Conservation (phyloP, 805 yeast species). For the Ogataea allantospora region DNA sequence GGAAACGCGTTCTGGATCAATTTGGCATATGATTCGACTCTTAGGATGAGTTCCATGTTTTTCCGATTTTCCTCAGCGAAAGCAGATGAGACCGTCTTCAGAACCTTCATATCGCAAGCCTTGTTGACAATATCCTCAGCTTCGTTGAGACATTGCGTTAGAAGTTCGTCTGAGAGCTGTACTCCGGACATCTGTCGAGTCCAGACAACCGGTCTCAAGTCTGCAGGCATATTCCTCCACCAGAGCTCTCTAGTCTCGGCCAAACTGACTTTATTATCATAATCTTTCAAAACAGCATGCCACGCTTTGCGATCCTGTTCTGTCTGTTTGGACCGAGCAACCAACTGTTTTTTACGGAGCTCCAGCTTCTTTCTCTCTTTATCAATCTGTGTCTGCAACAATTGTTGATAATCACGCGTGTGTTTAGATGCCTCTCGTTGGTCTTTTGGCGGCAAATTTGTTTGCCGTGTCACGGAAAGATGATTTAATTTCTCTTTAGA, state of each 20-base stretch:
- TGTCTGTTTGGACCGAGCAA: constrained; percentile 34
- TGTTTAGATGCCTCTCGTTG: constrained; percentile 53
- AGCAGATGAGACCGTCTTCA: constrained; percentile 8
- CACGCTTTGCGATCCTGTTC: constrained; percentile 42
- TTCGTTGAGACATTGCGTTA: constrained; percentile 13
- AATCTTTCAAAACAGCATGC: constrained; percentile 41
- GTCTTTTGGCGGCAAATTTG: constrained; percentile 65
- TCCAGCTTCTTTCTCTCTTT: constrained; percentile 37
- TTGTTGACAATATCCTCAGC: constrained; percentile 24
- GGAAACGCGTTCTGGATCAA: constrained; percentile 29
- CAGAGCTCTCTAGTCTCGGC: constrained; percentile 50
- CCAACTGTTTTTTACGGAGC: constrained; percentile 32
- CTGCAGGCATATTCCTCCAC: constrained; percentile 58
- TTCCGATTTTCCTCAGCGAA: constrained; percentile 16
- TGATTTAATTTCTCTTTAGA: constrained; percentile 22
- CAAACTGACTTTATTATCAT: constrained; percentile 33
- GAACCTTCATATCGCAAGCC: constrained; percentile 32
- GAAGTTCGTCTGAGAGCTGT: constrained; percentile 18
- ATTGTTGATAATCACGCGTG: constrained; percentile 46
- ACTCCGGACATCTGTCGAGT: constrained; percentile 40
- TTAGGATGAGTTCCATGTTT: constrained; percentile 14
- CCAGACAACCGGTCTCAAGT: constrained; percentile 52
- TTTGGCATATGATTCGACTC: constrained; percentile 25
- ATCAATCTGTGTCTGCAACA: constrained; percentile 42
- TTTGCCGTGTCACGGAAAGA: constrained; percentile 56